These are phyloP conservation scores for Pythium guiyangense DNA, from an alignment of 352 stramenopile species.

Conservation along the genomic window DNA sequence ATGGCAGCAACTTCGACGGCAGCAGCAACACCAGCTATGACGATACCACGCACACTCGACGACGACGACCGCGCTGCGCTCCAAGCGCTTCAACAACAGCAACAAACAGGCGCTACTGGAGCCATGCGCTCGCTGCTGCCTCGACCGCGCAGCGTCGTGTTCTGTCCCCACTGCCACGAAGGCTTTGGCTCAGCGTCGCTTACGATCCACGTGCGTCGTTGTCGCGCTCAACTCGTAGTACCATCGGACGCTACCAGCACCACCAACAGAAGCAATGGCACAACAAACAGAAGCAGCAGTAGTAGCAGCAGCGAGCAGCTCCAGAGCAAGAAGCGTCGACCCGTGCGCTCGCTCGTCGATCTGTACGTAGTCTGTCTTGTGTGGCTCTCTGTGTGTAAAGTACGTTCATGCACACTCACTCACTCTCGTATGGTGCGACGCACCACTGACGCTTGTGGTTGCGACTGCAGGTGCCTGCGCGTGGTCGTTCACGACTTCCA, in stretches of 20 bases:
- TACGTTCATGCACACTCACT: too few relatives aligned
- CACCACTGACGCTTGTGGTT: background rate
- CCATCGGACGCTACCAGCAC: too few relatives aligned
- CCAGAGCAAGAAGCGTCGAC: conserved; percentile 11
- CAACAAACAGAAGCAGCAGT: too few relatives aligned
- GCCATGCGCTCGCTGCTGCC: conserved; percentile 11
- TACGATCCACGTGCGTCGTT: conserved; percentile 56
- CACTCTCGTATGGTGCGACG: background rate
- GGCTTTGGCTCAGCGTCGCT: conserved; percentile 58
- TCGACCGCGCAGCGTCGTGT: conserved; percentile 15
- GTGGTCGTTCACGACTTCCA: conserved; percentile 71
- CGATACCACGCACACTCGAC: conserved; percentile 10
- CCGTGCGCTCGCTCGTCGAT: conserved; percentile 47
- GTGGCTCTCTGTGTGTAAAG: too few relatives aligned
- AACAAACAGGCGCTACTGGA: too few relatives aligned
- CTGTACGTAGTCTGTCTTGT: conserved; percentile 24
- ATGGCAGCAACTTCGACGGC: background rate
- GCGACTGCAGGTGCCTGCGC: conserved; percentile 37
- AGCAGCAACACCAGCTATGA: too few relatives aligned
- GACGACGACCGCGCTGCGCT: conserved; percentile 35
- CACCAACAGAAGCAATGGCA: conserved; percentile 15
- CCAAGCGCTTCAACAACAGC: conserved; percentile 18
- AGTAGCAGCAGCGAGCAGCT: too few relatives aligned
- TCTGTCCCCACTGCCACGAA: conserved; percentile 53
- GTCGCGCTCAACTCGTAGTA: conserved; percentile 29